These are phyloP conservation scores for Mycena haematopus DNA, from an alignment of 768 basidiomycete species.

Conservation along the genomic window DNA sequence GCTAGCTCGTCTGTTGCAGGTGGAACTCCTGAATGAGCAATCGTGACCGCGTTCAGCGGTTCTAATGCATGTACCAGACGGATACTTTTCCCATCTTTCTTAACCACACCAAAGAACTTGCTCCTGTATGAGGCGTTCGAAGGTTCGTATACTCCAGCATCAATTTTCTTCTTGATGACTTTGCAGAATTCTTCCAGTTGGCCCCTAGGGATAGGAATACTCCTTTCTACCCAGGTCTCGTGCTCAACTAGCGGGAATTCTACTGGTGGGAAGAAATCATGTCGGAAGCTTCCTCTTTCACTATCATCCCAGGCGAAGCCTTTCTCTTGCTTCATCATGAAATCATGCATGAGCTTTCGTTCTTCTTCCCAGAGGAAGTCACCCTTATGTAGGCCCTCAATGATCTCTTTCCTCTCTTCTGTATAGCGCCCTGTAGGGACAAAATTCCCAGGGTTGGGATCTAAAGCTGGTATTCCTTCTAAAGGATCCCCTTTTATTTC, in stretches of 20 bases:
- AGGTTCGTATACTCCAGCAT: not conserved
- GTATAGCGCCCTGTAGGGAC: not conserved
- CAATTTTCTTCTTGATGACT: not conserved
- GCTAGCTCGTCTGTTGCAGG: not conserved
- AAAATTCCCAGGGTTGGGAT: not conserved
- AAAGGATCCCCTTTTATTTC: not conserved
- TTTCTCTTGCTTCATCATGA: not conserved
- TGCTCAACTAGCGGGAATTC: not conserved
- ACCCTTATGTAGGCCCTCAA: not conserved
- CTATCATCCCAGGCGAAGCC: not conserved
- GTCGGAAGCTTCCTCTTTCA: not conserved
- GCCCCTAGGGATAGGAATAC: not conserved
- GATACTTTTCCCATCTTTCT: not conserved
- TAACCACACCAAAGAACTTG: not conserved
- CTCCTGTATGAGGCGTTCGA: not conserved
- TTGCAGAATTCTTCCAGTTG: not conserved
- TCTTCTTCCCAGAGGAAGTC: not conserved
- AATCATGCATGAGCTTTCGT: not conserved
- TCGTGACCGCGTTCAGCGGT: not conserved
- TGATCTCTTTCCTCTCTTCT: not conserved
- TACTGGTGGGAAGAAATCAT: not conserved
- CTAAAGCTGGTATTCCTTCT: not conserved
- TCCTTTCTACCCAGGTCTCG: not conserved
- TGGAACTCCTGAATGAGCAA: not conserved
- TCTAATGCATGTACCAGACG: not conserved